Conservation (phyloP, 2,329 filamentous ascomycete species). For the Fusarium camptoceras region DNA sequence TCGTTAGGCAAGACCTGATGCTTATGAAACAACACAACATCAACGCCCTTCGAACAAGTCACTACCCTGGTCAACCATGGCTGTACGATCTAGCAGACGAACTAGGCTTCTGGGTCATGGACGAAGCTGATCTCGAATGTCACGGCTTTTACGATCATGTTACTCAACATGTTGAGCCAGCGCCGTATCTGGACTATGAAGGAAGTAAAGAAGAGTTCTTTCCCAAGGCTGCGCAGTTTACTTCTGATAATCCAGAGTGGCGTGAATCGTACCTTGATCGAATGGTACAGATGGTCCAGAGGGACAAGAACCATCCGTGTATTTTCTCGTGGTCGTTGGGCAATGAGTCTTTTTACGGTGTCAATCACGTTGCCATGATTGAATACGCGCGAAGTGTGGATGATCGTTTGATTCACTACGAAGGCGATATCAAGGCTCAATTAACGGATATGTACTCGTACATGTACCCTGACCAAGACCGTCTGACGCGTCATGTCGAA, state of each 20-base stretch:
- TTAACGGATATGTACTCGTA: constrained; percentile 20
- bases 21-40: constrained; percentile 28
- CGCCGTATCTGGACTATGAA: constrained; percentile 17
- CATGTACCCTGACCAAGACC: constrained; percentile 20
- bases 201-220: constrained; percentile 23
- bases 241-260: constrained; percentile 19
- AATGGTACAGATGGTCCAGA: constrained; percentile 15
- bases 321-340: constrained; percentile 21
- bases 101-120: constrained; percentile 21
- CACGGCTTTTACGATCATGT: constrained; percentile 20
- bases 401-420: constrained; percentile 15
- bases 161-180: constrained; percentile 4
- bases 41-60: constrained; percentile 11
- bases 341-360: constrained; percentile 14
- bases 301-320: constrained; percentile 20
- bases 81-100: constrained; percentile 14
- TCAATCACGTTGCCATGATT: constrained; percentile 15
- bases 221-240: constrained; percentile 16
- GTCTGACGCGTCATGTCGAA: constrained; percentile 9
- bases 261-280: neutral
- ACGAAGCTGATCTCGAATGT: constrained; percentile 15
- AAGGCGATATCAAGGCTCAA: constrained; percentile 22
- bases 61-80: constrained; percentile 16
- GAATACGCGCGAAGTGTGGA: constrained; percentile 14
- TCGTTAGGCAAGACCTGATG: constrained; percentile 11